Conservation (phyloP, 768 basidiomycete species). For the Lentinula sp. region DNA sequence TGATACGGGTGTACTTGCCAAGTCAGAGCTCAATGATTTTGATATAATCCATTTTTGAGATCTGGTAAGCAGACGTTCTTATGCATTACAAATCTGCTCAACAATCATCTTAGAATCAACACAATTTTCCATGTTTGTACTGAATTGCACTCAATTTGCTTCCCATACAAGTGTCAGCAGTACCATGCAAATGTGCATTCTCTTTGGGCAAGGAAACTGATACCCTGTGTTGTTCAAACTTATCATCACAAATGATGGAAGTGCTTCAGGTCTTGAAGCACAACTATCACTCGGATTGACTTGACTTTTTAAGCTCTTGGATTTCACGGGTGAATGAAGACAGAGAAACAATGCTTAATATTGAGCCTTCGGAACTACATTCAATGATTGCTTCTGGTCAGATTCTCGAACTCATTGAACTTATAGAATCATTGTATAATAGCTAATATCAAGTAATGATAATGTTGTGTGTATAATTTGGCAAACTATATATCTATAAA, state of each 20-base stretch:
- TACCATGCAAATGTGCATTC: conserved; percentile 25
- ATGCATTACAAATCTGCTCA: neutral
- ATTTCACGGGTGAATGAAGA: neutral
- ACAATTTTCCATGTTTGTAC: conserved; percentile 15
- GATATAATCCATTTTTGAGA: neutral
- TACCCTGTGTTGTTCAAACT: conserved; percentile 15
- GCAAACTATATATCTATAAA: too few species aligned
- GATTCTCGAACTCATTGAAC: neutral
- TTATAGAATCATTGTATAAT: too few species aligned
- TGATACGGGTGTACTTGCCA: neutral
- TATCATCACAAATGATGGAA: conserved; percentile 19
- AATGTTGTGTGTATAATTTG: too few species aligned
- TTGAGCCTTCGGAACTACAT: neutral
- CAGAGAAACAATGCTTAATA: neutral
- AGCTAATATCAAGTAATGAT: too few species aligned
- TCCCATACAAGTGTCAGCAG: conserved; percentile 22
- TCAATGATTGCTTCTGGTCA: neutral
- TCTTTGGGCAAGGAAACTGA: conserved; percentile 25
- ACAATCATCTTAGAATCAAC: neutral
- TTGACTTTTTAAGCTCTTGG: conserved; percentile 15
- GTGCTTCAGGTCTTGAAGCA: conserved; percentile 25
- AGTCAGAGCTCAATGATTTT: neutral
- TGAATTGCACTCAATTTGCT: conserved; percentile 19
- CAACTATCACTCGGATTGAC: conserved; percentile 16
- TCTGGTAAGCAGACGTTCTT: neutral